Evolutionary conservation across 1,284 basidiomycete genomes (phyloP).

Genomic region (Xanthoconium separans): DNA sequence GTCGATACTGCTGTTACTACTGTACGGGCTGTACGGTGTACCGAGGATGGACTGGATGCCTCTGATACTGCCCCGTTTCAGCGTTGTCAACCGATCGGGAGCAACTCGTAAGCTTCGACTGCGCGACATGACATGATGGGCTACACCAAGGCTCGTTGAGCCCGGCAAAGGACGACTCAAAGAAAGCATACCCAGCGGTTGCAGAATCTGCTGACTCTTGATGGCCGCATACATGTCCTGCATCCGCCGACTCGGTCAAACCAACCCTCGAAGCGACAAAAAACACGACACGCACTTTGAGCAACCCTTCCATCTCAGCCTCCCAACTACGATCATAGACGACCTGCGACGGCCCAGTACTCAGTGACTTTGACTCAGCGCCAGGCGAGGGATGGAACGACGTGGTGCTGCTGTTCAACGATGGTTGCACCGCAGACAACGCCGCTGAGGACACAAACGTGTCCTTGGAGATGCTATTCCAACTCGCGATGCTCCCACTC

Average conservation of each 20-base stretch:
- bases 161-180: conserved; percentile 49
- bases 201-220: conserved; percentile 87
- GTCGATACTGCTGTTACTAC: conserved; percentile 78
- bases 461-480: conserved; percentile 73
- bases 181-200: conserved; percentile 58
- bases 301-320: conserved; percentile 75
- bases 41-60: conserved; percentile 79
- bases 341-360: conserved; percentile 34
- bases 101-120: conserved; percentile 68
- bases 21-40: conserved; percentile 67
- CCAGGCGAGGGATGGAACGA: conserved; percentile 43
- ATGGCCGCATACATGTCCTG: conserved; percentile 94
- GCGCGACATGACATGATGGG: conserved; percentile 46
- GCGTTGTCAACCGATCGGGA: conserved; percentile 68
- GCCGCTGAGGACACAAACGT: conserved; percentile 43
- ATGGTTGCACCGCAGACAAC: conserved; percentile 33
- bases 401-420: conserved; percentile 35
- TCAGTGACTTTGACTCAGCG: conserved; percentile 41
- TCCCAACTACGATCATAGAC: conserved; percentile 76
- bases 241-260: conserved; percentile 8
- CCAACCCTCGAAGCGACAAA: neutral
- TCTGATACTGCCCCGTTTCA: conserved; percentile 88
- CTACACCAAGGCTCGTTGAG: conserved; percentile 44
- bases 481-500: conserved; percentile 79
- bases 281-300: conserved; percentile 64